Conservation (phyloP, 1,284 basidiomycete species). For the Trichosporon ovoides region DNA sequence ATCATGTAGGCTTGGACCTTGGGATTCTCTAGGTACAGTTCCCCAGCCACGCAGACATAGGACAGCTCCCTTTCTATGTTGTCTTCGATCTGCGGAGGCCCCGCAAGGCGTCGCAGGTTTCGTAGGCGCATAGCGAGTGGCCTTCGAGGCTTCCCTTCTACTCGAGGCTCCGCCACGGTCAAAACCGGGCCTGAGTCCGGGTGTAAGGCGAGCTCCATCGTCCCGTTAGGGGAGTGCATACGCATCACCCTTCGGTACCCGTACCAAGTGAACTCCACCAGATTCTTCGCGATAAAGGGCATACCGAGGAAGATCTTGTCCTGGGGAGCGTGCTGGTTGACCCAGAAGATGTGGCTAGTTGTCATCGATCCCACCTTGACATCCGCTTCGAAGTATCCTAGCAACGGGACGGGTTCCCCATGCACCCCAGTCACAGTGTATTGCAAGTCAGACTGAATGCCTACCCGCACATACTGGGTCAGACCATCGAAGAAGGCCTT, state of each 20-base stretch:
- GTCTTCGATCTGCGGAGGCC: background rate
- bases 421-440: conserved; percentile 2
- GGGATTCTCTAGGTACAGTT: no score
- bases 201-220: background rate
- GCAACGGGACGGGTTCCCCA: background rate
- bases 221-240: background rate
- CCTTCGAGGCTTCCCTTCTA: background rate
- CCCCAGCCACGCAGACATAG: no score
- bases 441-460: background rate
- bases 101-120: background rate
- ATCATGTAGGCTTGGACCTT: no score
- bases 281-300: conserved; percentile 9
- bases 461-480: background rate
- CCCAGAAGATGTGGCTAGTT: conserved; percentile 13
- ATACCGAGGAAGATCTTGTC: conserved; percentile 14
- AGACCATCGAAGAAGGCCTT: background rate
- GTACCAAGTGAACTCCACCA: conserved; percentile 7
- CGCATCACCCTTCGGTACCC: conserved; percentile 5
- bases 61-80: no score
- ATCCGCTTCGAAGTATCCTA: background rate
- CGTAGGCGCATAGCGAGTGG: background rate
- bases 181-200: background rate
- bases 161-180: background rate
- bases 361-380: background rate
- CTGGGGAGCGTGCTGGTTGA: background rate